A percentile compares a stretch with the other conserved stretches of the same genome.
These are phyloP conservation scores for Fusarium sp. DNA, from an alignment of 2,329 filamentous ascomycete genomes.

Conservation along the genomic window DNA sequence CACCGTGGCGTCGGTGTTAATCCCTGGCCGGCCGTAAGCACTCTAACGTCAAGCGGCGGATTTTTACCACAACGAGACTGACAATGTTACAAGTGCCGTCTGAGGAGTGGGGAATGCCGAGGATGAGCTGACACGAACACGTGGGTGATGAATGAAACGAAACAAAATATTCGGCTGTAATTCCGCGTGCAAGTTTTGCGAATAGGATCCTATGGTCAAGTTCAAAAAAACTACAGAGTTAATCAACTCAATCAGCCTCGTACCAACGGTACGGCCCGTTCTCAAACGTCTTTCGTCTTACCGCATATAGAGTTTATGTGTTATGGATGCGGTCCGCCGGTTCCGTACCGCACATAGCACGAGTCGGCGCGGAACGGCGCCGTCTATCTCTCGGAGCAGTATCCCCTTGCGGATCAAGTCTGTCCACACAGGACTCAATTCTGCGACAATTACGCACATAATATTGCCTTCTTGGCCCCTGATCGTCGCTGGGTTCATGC, in stretches of 20 bases:
- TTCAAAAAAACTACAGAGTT: too few species aligned
- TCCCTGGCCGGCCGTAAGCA: slow-evolving; percentile 20
- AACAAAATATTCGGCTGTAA: not conserved
- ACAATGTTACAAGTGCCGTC: not conserved
- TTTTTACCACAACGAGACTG: not conserved
- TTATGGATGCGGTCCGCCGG: slow-evolving; percentile 2
- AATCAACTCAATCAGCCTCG: not conserved
- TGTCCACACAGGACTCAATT: slow-evolving; percentile 19
- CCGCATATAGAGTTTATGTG: not conserved
- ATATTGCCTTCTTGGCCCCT: slow-evolving; percentile 9
- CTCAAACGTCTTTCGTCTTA: slow-evolving; percentile 14
- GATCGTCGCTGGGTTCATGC: slow-evolving; percentile 22
- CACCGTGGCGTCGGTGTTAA: slow-evolving; percentile 13
- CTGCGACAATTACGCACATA: not conserved
- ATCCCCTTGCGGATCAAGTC: slow-evolving; percentile 23
- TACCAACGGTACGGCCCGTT: slow-evolving; percentile 37
- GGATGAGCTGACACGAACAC: slow-evolving; percentile 5
- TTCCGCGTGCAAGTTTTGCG: not conserved
- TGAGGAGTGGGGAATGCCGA: slow-evolving; percentile 18
- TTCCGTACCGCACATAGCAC: not conserved
- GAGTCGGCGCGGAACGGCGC: slow-evolving; percentile 31
- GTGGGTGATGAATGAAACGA: slow-evolving; percentile 4
- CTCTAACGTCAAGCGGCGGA: slow-evolving; percentile 13
- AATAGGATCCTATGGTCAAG: too few species aligned
- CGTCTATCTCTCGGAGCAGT: slow-evolving; percentile 25